phyloP scores from a whole-genome alignment of 1,284 basidiomycete genomes.

The Earliella scabrosa region DNA sequence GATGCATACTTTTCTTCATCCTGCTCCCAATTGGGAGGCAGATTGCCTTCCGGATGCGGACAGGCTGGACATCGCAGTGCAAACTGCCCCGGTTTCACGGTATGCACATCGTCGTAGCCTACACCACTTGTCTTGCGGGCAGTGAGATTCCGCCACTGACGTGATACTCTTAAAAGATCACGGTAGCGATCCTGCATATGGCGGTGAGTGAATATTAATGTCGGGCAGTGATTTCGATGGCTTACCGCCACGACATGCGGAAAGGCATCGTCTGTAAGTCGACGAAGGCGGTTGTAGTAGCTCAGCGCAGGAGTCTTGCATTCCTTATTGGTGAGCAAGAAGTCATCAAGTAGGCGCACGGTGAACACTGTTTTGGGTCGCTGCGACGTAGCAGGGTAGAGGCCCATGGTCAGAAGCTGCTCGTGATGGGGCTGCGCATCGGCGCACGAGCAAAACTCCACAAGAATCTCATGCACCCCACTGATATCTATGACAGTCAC shows the following conservation, averaged over 20 bases:
- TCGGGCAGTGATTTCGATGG: too few species aligned
- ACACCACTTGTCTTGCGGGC: neutral
- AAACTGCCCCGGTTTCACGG: neutral
- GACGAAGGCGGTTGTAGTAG: neutral
- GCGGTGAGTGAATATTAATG: too few species aligned
- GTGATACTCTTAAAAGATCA: neutral
- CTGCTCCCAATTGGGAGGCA: neutral
- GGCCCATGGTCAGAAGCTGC: neutral
- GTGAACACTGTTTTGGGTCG: neutral
- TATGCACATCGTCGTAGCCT: neutral
- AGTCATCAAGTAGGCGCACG: neutral
- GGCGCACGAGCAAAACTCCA: too few species aligned
- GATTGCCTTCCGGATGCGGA: neutral
- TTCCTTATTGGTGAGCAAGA: neutral
- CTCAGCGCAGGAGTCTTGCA: neutral
- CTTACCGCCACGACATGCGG: conserved; percentile 1
- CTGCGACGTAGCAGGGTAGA: neutral
- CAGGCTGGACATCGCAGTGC: neutral
- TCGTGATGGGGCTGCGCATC: too few species aligned
- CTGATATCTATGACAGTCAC: too few species aligned
- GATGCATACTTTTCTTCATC: neutral
- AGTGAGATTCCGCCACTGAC: neutral
- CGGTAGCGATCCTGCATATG: neutral
- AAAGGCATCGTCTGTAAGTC: neutral
- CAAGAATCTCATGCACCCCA: too few species aligned